These are phyloP conservation scores for Proteromonas lacertae DNA, from an alignment of 352 stramenopile species.

Conservation along the genomic window DNA sequence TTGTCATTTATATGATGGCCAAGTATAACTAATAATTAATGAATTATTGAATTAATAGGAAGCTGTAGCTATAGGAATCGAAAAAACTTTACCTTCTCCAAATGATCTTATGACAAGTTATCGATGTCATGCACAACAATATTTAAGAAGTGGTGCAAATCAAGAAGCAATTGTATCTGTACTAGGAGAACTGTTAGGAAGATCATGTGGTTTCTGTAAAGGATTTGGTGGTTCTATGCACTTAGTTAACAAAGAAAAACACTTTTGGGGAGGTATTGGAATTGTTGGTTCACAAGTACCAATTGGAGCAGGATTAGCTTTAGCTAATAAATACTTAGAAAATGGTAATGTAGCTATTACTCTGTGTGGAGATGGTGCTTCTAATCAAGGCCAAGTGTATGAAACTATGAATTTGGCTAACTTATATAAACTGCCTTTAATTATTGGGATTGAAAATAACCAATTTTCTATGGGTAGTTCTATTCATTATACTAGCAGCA, in stretches of 20 bases:
- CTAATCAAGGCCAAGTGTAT: constrained; percentile 96
- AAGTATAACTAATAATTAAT: not conserved
- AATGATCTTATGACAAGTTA: constrained; percentile 98
- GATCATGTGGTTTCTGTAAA: constrained; percentile 33
- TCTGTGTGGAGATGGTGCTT: constrained; percentile 90
- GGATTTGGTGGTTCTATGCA: constrained; percentile 97
- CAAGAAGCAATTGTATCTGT: constrained; percentile 46
- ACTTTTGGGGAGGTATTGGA: constrained; percentile 88
- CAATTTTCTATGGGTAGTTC: constrained; percentile 99
- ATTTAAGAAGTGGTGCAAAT: constrained; percentile 34
- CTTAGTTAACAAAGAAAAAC: constrained; percentile 90
- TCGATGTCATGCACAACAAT: constrained; percentile 87
- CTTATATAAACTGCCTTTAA: constrained; percentile 90
- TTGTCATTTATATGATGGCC: not conserved
- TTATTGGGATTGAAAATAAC: constrained; percentile 99
- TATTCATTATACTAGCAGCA: constrained; percentile 68
- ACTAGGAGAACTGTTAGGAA: constrained; percentile 73
- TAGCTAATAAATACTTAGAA: constrained; percentile 92
- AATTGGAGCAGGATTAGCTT: constrained; percentile 79
- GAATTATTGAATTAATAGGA: constrained; percentile 97
- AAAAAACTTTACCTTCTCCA: constrained; percentile 49
- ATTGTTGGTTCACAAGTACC: constrained; percentile 94
- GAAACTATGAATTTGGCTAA: constrained; percentile 16
- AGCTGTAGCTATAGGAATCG: constrained; percentile 82
- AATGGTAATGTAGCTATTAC: constrained; percentile 59